Conservation (phyloP, 305 asterid genomes). For the Solanum aculeatissimum region DNA sequence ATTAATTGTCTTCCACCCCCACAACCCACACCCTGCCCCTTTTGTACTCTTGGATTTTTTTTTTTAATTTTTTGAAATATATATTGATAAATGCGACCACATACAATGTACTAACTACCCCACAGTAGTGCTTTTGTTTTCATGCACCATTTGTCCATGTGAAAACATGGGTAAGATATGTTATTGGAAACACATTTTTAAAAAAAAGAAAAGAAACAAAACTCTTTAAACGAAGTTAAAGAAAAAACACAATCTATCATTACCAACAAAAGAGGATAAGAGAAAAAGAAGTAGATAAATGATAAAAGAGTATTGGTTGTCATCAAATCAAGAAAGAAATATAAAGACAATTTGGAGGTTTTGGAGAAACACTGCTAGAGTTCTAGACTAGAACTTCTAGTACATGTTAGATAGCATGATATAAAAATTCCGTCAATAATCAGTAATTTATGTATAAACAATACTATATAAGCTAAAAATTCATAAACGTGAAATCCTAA, state of each 20-base stretch:
- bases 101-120: slow-evolving; percentile 30
- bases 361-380: neutral
- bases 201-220: neutral
- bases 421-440: neutral
- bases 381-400: too few species aligned
- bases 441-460: neutral
- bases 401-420: neutral
- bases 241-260: neutral
- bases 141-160: neutral
- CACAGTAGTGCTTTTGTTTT: slow-evolving; percentile 11
- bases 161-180: slow-evolving; percentile 3
- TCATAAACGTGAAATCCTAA: neutral
- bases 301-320: neutral
- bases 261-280: neutral
- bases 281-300: neutral
- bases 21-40: neutral
- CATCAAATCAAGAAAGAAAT: neutral
- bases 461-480: neutral
- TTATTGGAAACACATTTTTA: neutral
- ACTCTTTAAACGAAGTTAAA: neutral
- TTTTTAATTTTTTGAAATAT: neutral
- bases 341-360: neutral
- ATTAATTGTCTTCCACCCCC: neutral
- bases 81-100: neutral
- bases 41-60: neutral